Evolutionary conservation across 148 eudicot genomes (phyloP), one percentile per base, ranked within the genome.

Genomic region (Rhododendron simsii): DNA sequence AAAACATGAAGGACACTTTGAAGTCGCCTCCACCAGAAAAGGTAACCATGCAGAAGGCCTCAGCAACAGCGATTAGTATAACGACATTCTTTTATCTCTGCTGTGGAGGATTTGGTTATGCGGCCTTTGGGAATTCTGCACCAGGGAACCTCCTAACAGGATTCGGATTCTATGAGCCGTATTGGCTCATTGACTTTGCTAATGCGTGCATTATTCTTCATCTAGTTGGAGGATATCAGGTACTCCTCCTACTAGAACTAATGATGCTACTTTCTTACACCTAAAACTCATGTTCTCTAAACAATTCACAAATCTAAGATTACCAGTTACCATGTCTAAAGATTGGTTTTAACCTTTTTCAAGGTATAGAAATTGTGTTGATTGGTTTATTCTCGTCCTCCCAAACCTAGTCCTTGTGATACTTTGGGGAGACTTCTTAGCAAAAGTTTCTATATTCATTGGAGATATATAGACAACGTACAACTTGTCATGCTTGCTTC

Each of bases 161-260:
- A 5, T 95, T 95, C 55, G 95, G 91, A 79, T 88, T 89, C 89
- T 93, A 90, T 14, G 96, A 91, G 86, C 95, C 94, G 0, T 91
- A 88, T 81, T 94, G 94, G 98, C 91, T 94, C 13, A 85, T 94
- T 7, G 92, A 93, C 48, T 88, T 93, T 71, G 98, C 95, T 28
- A 95, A 95, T 85, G 93, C 92, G 12, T 95, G 95, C 86, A 89
- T 95, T 35, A 90, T 91, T 65, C 80, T 95, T 2, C 98, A 95
- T 87, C 87, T 95, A 12, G 86, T 93, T 8, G 98, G 98, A 86
- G 96, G 94, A 69, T 95, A 92, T 86, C 98, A 95, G 95, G 98
- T 94, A 92, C 20, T 30, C 1, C 41, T 73, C 73, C 14, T 23
- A 65, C 33, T 2, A 26, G 33, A n/a, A 67, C 74, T 26, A 26